Evolutionary conservation across 805 yeast species (phyloP), one percentile per base, ranked within the genome.

Genomic region (Saccharomyces paradoxus): DNA sequence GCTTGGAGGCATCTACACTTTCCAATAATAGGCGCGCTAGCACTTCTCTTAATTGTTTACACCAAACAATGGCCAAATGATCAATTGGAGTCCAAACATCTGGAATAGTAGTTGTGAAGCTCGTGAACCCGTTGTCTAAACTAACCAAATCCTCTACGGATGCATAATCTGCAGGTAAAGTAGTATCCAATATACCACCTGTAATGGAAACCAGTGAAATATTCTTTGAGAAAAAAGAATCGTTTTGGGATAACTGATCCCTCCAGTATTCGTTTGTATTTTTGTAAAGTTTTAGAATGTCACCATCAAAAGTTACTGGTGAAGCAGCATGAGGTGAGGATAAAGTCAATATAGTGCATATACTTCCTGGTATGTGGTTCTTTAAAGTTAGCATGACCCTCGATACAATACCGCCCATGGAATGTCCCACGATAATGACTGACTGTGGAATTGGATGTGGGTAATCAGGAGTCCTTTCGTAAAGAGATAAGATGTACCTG

Each of bases 371-470:
- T 1, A 75, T 63, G 66, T 89, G 91, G 64, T 89, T 91, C 0
- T 89, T 86, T 52, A 92, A 71, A 0, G 95, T 83, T 6, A 89
- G 77, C 81, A 91, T 81, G 0, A 89, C 84, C 55, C 98, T 77
- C 2, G 96, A 87, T 1, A 94, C 98, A 17, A 92, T 81, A 2
- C 99, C 99, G 46, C 99, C 99, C 99, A 92, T 92, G 0, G 98
- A 92, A 72, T 92, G 99, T 2, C 89, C 97, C 0, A 92, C 60
- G 0, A 92, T 66, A 0, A 92, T 81, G 1, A 92, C 96, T 0
- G 96, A 86, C 28, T 69, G 67, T 0, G 94, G 94, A 13, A 31
- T 50, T 17, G 66, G 71, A n/a, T n/a, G 49, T 24, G 46, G 53
- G 48, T 58, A 63, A 10, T 51, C 48, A 10, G 52, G 51, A 1